Conservation (phyloP, 2,329 filamentous ascomycete species). For the Boeremia lycopersici region DNA sequence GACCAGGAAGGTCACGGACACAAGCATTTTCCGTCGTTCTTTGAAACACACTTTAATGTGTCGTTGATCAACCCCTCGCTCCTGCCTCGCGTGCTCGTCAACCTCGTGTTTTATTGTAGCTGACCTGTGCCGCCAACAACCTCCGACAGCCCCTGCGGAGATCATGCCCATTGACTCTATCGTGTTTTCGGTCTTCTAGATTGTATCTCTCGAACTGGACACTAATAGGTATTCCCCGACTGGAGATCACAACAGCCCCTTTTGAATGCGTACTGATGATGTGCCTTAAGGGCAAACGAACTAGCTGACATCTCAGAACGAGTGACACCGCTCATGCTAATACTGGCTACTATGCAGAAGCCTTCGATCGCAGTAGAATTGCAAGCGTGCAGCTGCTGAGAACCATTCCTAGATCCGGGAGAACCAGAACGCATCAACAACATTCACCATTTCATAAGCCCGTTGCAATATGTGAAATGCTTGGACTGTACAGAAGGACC, state of each 20-base stretch:
- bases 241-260: too few relatives aligned
- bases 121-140: neutral
- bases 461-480: neutral
- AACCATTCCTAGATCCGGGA: too few relatives aligned
- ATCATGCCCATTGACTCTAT: neutral
- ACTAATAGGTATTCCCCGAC: too few relatives aligned
- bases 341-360: too few relatives aligned
- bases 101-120: neutral
- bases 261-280: too few relatives aligned
- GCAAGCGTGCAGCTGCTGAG: too few relatives aligned
- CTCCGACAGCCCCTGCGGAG: neutral
- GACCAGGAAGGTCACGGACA: neutral
- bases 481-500: neutral
- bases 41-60: neutral
- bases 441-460: neutral
- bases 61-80: slow-evolving; percentile 2
- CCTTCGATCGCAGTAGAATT: too few relatives aligned
- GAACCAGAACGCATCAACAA: neutral
- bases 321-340: too few relatives aligned
- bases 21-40: neutral
- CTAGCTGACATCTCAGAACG: too few relatives aligned
- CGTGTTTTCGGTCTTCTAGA: neutral
- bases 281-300: too few relatives aligned
- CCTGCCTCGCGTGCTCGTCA: neutral
- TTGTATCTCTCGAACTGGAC: neutral